Conservation (phyloP, 257 asterid species). For the Nicotiana sylvestris region DNA sequence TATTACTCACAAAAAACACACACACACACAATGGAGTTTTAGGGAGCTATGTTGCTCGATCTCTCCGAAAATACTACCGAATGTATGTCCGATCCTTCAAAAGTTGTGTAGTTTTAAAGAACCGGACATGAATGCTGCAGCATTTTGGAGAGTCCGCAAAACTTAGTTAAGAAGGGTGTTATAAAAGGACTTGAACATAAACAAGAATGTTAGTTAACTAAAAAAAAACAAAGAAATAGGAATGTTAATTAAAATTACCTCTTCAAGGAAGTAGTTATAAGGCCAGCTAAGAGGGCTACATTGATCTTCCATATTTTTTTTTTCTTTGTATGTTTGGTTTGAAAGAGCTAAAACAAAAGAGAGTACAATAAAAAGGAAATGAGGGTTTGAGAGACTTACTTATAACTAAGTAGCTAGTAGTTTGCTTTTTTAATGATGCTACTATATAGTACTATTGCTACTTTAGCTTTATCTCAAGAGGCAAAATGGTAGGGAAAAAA, state of each 20-base stretch:
- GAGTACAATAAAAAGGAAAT: conserved; percentile 38
- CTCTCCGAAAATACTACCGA: not conserved
- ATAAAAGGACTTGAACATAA: not conserved
- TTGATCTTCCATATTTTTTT: conserved; percentile 68
- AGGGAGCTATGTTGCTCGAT: not conserved
- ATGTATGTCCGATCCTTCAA: not conserved
- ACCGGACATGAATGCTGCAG: not conserved
- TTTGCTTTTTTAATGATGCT: conserved; percentile 12
- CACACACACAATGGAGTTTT: not conserved
- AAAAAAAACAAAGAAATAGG: not conserved
- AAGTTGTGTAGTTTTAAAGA: not conserved
- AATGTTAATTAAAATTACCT: conserved; percentile 2
- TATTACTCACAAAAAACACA: not conserved
- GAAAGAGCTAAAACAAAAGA: conserved; percentile 20
- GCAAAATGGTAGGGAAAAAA: conserved; percentile 47
- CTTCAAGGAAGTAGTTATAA: conserved; percentile 16
- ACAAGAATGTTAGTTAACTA: not conserved
- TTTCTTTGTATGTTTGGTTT: conserved; percentile 18
- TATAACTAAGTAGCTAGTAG: conserved; percentile 7
- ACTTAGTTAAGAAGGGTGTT: not conserved
- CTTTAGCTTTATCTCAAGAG: conserved; percentile 32
- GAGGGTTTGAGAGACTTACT: conserved; percentile 34
- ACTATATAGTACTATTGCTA: not conserved
- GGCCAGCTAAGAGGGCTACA: conserved; percentile 31
- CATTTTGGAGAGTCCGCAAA: not conserved